Evolutionary conservation across 345 rosid genomes (phyloP), one percentile per base, ranked within the genome.

Genomic region (Dovyalis caffra): DNA sequence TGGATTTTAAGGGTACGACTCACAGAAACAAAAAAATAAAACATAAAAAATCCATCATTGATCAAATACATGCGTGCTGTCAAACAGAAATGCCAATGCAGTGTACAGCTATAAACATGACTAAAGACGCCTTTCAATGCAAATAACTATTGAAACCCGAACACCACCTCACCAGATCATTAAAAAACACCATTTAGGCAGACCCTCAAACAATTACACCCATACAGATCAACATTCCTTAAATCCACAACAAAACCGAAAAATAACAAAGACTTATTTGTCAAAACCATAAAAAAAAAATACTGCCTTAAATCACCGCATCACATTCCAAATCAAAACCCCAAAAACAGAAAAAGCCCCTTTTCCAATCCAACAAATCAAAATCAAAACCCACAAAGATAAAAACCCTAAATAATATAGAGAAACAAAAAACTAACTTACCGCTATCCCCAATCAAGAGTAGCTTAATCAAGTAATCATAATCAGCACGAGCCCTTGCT

Each of bases 371-470:
- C 47, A 43, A 1, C 15, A 56, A 56, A 56, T 56, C 61, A 35
- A 33, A 66, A 47, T 21, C 33, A 29, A 43, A 4, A 21, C 16
- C 21, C 14, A 8, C 6, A 3, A 62, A 69, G 2, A 12, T 21
- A 69, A 47, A 28, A 37, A 35, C 25, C n/a, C 70, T 33, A 8
- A 33, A 14, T 10, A 65, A 63, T 11, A 11, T 14, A 47, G 28
- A 34, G 56, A 34, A 12, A 73, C 38, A 23, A 70, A 72, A 66
- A 72, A 14, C 51, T 25, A 73, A 78, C n/a, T n/a, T n/a, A n/a
- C 81, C 81, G 81, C 81, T 78, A 35, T 78, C 81, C 57, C 81
- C 81, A 74, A 78, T 78, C 77, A 78, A 66, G 70, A 78, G 81
- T 53, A 78, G 81, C 77, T 78, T 78, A 51, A 78, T 78, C 66